Conservation (phyloP, 2,329 filamentous ascomycete genomes). For the Ustilaginoidea virens region DNA sequence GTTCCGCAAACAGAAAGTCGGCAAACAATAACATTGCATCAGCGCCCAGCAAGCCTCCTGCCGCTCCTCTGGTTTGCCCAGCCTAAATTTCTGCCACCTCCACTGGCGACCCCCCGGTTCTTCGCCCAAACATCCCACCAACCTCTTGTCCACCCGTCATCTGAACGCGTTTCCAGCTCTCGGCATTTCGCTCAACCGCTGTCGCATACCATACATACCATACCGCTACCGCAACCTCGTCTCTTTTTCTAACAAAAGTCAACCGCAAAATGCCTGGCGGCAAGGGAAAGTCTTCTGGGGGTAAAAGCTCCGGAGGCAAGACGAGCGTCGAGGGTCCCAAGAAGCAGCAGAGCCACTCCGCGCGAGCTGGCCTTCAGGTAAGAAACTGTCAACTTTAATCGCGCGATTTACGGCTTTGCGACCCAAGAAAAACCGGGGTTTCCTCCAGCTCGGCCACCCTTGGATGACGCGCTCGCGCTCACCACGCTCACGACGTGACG, state of each 20-base stretch:
- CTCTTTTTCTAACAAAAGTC: slow-evolving; percentile 1
- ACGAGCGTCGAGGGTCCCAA: slow-evolving; percentile 48
- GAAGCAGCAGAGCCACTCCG: slow-evolving; percentile 92
- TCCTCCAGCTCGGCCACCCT: too few species aligned
- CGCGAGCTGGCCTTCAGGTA: slow-evolving; percentile 91
- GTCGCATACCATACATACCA: not conserved
- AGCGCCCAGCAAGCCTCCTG: not conserved
- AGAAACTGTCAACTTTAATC: slow-evolving; percentile 16
- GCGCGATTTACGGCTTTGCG: slow-evolving; percentile 2
- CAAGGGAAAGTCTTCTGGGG: slow-evolving; percentile 86
- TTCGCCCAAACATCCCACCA: slow-evolving; percentile 4
- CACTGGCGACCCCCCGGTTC: slow-evolving; percentile 4
- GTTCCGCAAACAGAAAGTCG: not conserved
- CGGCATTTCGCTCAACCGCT: not conserved
- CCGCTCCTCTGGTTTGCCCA: slow-evolving; percentile 1
- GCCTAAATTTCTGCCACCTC: slow-evolving; percentile 10
- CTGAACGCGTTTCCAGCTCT: slow-evolving; percentile 3
- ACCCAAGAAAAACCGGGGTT: too few species aligned
- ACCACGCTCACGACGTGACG: too few species aligned
- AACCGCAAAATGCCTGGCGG: slow-evolving; percentile 51
- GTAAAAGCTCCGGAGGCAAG: slow-evolving; percentile 78
- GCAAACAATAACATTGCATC: slow-evolving; percentile 4
- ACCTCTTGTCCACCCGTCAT: not conserved
- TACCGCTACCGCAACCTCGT: not conserved
- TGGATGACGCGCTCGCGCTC: too few species aligned